Evolutionary conservation across 371 early-diverging fungal species (phyloP).

Genomic region (Mucor indicus): DNA sequence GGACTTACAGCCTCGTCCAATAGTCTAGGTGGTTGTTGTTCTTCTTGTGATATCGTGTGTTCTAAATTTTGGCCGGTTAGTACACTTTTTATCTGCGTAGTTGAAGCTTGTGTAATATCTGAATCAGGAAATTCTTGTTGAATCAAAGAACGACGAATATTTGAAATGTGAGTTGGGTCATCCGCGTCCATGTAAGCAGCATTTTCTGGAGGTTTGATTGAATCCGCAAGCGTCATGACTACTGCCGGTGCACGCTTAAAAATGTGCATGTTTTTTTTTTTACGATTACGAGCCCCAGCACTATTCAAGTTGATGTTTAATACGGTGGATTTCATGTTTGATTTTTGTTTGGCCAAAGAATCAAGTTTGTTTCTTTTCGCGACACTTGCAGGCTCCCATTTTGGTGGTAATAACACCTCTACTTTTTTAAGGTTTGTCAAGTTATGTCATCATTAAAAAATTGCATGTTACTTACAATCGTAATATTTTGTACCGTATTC

Average conservation of each 20-base stretch:
- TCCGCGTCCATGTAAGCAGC: constrained; percentile 27
- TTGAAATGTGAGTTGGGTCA: constrained; percentile 28
- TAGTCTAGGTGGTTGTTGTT: constrained; percentile 1
- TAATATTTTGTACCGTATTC: constrained; percentile 59
- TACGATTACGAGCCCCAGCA: not conserved
- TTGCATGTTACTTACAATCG: constrained; percentile 47
- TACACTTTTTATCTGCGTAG: constrained; percentile 10
- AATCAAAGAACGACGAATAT: constrained; percentile 30
- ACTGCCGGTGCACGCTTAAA: constrained; percentile 4
- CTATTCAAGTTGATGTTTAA: not conserved
- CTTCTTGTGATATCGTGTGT: constrained; percentile 1
- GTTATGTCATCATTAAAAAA: no score
- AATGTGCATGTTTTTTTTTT: not conserved
- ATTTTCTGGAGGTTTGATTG: constrained; percentile 21
- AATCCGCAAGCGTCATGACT: constrained; percentile 16
- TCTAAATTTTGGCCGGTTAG: not conserved
- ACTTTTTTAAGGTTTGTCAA: no score
- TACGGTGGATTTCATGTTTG: not conserved
- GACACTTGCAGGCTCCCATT: constrained; percentile 25
- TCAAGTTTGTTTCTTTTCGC: not conserved
- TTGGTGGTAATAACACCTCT: constrained; percentile 42
- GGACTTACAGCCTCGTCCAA: constrained; percentile 7
- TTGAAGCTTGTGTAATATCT: constrained; percentile 12
- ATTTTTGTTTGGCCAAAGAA: not conserved
- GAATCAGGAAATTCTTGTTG: constrained; percentile 31